Evolutionary conservation across 495 filamentous ascomycete species (phyloP).

Genomic region (Coniosporium apollinis): DNA sequence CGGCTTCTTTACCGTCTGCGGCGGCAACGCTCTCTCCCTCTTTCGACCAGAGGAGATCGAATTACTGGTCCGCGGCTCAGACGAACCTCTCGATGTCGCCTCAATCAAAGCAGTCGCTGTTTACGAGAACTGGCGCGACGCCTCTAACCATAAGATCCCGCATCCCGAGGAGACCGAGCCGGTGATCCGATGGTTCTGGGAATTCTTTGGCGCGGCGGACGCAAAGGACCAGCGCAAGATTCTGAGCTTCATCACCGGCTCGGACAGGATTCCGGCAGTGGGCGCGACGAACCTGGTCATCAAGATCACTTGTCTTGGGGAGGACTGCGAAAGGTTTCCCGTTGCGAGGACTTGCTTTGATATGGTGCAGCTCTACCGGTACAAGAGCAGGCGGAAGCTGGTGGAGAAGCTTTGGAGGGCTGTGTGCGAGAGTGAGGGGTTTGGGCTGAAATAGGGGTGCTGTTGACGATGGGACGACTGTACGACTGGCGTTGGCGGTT

Average conservation of each 20-base stretch:
- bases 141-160: conserved; percentile 15
- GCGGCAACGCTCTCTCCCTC: conserved; percentile 72
- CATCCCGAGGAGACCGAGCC: conserved; percentile 28
- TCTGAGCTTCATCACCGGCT: conserved; percentile 81
- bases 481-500: no score
- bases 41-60: conserved; percentile 95
- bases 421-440: conserved; percentile 80
- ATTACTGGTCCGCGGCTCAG: conserved; percentile 73
- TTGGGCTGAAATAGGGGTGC: conserved; percentile 77
- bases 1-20: conserved; percentile 87
- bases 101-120: conserved; percentile 61
- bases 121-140: conserved; percentile 59
- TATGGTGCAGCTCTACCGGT: conserved; percentile 59
- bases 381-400: conserved; percentile 44
- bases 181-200: conserved; percentile 79
- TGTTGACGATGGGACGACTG: no score
- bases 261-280: conserved; percentile 83
- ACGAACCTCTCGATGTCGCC: conserved; percentile 63
- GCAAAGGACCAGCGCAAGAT: conserved; percentile 60
- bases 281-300: conserved; percentile 71
- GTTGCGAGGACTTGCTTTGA: conserved; percentile 90
- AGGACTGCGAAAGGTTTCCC: conserved; percentile 60
- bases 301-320: conserved; percentile 44
- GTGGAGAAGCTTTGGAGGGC: conserved; percentile 68
- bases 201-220: conserved; percentile 48